These are phyloP conservation scores for Solanum corneliomulleri DNA, from an alignment of 257 asterid genomes.

Conservation along the genomic window DNA sequence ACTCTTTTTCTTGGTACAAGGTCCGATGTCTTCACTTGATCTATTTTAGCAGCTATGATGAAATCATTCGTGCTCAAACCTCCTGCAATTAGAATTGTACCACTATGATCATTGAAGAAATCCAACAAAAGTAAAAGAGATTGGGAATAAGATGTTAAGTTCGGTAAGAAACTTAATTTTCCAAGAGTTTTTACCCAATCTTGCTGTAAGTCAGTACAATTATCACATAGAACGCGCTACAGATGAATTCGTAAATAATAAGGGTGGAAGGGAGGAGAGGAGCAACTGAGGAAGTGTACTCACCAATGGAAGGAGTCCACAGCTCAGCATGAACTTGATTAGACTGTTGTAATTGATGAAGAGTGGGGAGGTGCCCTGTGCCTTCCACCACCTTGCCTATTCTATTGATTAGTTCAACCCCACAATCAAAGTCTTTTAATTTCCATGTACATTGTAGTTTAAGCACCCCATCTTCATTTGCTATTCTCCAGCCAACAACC, in stretches of 20 bases:
- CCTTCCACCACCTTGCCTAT: constrained; percentile 37
- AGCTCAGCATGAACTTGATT: constrained; percentile 60
- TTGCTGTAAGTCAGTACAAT: neutral
- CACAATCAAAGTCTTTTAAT: constrained; percentile 57
- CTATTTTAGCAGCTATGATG: constrained; percentile 82
- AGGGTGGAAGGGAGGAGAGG: neutral
- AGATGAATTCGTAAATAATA: neutral
- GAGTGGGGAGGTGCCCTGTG: constrained; percentile 49
- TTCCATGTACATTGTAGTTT: constrained; percentile 71
- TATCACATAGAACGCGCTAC: neutral
- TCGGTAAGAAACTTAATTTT: neutral
- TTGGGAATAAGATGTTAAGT: neutral
- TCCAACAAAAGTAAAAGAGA: neutral
- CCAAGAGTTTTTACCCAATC: neutral
- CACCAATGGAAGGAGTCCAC: constrained; percentile 67
- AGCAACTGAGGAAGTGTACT: neutral
- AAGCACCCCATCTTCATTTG: constrained; percentile 33
- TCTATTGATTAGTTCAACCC: constrained; percentile 56
- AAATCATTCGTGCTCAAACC: constrained; percentile 81
- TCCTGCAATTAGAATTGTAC: constrained; percentile 32
- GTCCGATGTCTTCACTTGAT: constrained; percentile 62
- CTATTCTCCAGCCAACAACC: constrained; percentile 85
- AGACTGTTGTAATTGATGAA: constrained; percentile 49
- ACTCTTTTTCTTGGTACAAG: constrained; percentile 75
- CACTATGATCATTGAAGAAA: neutral